These are phyloP conservation scores for Fusarium zealandicum DNA, from an alignment of 2,329 filamentous ascomycete species.

Conservation along the genomic window DNA sequence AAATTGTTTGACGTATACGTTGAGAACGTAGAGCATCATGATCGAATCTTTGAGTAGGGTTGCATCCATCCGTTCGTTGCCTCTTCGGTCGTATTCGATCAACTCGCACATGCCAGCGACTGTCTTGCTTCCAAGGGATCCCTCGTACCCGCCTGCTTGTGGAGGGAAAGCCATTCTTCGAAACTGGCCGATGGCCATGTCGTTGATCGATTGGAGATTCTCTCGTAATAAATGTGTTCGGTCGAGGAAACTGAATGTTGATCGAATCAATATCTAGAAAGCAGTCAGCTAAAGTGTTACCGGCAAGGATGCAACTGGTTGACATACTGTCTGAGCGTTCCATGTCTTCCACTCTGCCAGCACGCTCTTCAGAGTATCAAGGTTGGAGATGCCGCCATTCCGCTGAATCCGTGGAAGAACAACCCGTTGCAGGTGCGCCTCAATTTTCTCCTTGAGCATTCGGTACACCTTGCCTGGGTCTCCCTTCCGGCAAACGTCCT, in stretches of 20 bases:
- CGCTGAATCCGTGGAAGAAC: constrained; percentile 64
- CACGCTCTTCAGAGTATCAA: constrained; percentile 68
- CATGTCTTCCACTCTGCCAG: constrained; percentile 74
- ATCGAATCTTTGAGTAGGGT: constrained; percentile 76
- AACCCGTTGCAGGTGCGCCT: constrained; percentile 68
- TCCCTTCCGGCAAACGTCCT: constrained; percentile 86
- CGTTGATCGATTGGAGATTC: constrained; percentile 75
- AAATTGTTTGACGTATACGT: constrained; percentile 80
- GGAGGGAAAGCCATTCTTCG: constrained; percentile 62
- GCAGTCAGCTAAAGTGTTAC: constrained; percentile 12
- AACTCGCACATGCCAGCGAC: constrained; percentile 72
- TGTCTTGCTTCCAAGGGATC: constrained; percentile 45
- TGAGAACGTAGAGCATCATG: constrained; percentile 83
- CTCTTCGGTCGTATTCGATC: constrained; percentile 73
- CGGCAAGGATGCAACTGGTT: neutral
- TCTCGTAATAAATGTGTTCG: constrained; percentile 84
- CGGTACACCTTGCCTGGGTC: constrained; percentile 72
- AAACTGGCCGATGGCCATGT: constrained; percentile 81
- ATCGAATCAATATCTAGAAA: constrained; percentile 75
- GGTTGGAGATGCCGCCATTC: constrained; percentile 59
- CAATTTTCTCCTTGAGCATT: constrained; percentile 70
- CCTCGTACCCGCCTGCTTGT: constrained; percentile 14
- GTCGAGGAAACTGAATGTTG: constrained; percentile 93
- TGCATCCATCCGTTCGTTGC: constrained; percentile 64
- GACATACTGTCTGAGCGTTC: constrained; percentile 75